Conservation (phyloP, 495 filamentous ascomycete species). For the Xylaria scruposa region DNA sequence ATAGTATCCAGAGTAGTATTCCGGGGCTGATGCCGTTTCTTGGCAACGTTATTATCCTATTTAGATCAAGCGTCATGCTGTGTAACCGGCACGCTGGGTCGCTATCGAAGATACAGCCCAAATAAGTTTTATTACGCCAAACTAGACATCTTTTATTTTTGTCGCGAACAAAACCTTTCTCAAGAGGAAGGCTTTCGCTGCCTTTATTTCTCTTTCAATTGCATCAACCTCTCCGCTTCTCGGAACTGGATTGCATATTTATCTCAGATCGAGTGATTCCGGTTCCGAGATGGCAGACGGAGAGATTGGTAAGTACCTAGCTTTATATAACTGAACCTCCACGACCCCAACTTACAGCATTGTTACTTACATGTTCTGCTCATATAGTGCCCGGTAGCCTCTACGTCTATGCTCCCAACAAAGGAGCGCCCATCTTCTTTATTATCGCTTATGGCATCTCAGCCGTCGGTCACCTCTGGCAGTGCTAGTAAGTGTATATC, state of each 20-base stretch:
- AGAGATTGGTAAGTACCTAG: conserved; percentile 35
- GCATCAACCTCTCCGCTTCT: background rate
- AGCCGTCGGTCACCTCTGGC: conserved; percentile 39
- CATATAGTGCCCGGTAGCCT: conserved; percentile 38
- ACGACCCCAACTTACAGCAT: background rate
- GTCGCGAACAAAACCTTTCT: background rate
- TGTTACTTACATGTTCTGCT: conserved; percentile 11
- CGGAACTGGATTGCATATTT: background rate
- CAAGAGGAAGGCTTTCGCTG: background rate
- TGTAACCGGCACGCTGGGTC: conserved; percentile 22
- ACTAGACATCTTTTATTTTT: background rate
- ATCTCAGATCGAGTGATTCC: conserved; percentile 1
- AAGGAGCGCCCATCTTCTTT: conserved; percentile 43
- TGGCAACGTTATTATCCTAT: conserved; percentile 36
- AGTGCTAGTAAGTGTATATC: conserved; percentile 38
- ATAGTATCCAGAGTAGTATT: background rate
- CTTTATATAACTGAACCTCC: background rate
- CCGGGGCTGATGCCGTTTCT: conserved; percentile 23
- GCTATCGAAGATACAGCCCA: conserved; percentile 13
- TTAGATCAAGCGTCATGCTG: conserved; percentile 29
- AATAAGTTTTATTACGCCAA: background rate
- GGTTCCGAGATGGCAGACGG: conserved; percentile 35
- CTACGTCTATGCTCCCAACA: conserved; percentile 44
- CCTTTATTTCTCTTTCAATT: background rate
- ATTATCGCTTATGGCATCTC: conserved; percentile 34